Base-by-base conservation (phyloP, 306 rosid genomes). In the Vicia villosa region DNA sequence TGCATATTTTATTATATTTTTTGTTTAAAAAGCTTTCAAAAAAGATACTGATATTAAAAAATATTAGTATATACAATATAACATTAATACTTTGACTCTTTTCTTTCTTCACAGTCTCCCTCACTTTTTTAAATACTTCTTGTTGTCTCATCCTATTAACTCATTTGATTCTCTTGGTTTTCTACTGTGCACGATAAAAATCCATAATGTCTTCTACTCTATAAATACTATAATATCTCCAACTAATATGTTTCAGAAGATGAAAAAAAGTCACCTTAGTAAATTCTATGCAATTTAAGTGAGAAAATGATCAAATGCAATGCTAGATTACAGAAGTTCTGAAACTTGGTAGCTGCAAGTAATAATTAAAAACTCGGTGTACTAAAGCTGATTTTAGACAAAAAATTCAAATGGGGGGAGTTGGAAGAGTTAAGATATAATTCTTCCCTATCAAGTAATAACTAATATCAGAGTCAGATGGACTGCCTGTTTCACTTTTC, bases 401-500 rank as follows among this genome's bases (percentile, higher is more conserved):
- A 20, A 66, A 59, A 59, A 57, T 66, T 59, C 1, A 6, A 41
- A 28, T 57, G 26, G 68, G 63, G 40, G 70, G 66, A 12, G 62
- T 42, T 40, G 14, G 56, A 37, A 52, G 38, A 43, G 32, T 62
- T 54, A 54, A 46, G 60, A 24, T 45, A 50, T 40, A 32, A 66
- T n/a, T 50, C 51, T 66, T 40, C 57, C 6, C 42, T 30, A 20
- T 49, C 15, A 30, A 43, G 21, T 22, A 14, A 10, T 28, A 26
- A 70, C 34, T 52, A 37, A 17, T 40, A 56, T 38, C 68, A 75
- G 45, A 74, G 70, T 74, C 74, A 49, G 41, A 69, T 59, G 42
- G 52, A 46, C 28, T 69, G 17, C 64, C 30, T 24, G 47, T 24
- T 77, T 55, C 34, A 37, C 62, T 69, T 78, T 61, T 20, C 47